Base-by-base conservation (phyloP, 306 rosid genomes). In the Citrullus colocynthis region DNA sequence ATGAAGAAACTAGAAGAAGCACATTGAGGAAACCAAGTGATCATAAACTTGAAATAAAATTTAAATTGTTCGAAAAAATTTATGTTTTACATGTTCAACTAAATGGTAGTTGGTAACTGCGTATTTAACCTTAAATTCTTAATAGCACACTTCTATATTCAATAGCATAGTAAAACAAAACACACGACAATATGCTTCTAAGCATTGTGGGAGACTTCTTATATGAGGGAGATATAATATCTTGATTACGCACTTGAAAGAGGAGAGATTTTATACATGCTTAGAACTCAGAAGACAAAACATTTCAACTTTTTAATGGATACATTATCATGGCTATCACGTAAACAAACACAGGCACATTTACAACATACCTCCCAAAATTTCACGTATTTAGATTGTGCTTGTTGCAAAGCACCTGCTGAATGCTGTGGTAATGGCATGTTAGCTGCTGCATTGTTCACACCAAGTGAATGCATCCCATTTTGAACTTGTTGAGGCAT, bases 321-420 rank as follows among this genome's bases (percentile, higher is more conserved):
- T 78, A 74, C 13, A 37, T 13, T 73, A 51, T 51, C 77, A 73
- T 52, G 44, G 39, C 34, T 52, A 73, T 73, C 77, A 34, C 41
- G 62, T 48, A 52, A 74, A 74, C 16, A 73, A 15, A 65, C 60
- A 74, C 62, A 34, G 48, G 42, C 55, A 55, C 63, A 48, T 41
- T 28, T 61, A 34, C 62, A 54, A 83, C 87, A 81, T 84, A 96
- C 99, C 98, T 96, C 98, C 99, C 99, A 96, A 78, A 96, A 95
- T 88, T 83, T 96, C 78, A 96, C 87, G 80, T 96, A 96, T 85
- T 96, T 96, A 48, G 99, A 96, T 86, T 86, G 96, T 74, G 87
- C 71, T 79, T 92, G 80, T 73, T 84, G 92, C 80, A 88, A 76
- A 83, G 87, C 93, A 78, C 88, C 90, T 71, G 93, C 82, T 37